These are phyloP conservation scores for Meyerozyma smithsonii DNA, from an alignment of 1,139 yeast genomes.

Conservation along the genomic window DNA sequence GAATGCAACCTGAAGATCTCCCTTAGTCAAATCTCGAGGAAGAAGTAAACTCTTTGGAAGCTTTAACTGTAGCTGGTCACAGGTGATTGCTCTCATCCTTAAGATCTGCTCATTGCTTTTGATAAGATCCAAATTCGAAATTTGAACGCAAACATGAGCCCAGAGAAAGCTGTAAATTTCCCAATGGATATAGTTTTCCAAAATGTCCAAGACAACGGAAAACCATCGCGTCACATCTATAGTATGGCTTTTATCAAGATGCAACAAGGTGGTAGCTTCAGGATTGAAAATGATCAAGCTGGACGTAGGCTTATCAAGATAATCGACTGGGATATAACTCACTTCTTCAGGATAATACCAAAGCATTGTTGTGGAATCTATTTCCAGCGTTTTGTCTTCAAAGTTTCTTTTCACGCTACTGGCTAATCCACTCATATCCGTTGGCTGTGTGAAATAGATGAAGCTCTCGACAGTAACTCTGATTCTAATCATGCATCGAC, in stretches of 20 bases:
- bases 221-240: conserved; percentile 54
- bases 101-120: conserved; percentile 40
- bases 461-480: conserved; percentile 45
- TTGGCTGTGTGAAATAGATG: conserved; percentile 50
- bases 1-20: conserved; percentile 63
- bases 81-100: conserved; percentile 44
- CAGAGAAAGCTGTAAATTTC: conserved; percentile 63
- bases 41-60: conserved; percentile 41
- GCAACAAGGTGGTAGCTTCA: conserved; percentile 9
- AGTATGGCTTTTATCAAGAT: conserved; percentile 12
- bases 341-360: conserved; percentile 65
- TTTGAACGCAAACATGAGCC: conserved; percentile 70
- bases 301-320: conserved; percentile 29
- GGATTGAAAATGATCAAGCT: conserved; percentile 11
- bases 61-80: conserved; percentile 56
- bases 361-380: conserved; percentile 11
- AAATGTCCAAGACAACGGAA: conserved; percentile 41
- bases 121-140: conserved; percentile 59
- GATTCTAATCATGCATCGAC: conserved; percentile 52
- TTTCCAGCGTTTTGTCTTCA: conserved; percentile 18
- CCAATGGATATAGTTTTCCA: conserved; percentile 62
- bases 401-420: conserved; percentile 52
- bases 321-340: conserved; percentile 41
- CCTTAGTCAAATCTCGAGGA: conserved; percentile 45
- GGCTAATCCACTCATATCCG: conserved; percentile 65